phyloP scores from a whole-genome alignment of 371 early-diverging fungal genomes.

The Rhizopus stolonifer region DNA sequence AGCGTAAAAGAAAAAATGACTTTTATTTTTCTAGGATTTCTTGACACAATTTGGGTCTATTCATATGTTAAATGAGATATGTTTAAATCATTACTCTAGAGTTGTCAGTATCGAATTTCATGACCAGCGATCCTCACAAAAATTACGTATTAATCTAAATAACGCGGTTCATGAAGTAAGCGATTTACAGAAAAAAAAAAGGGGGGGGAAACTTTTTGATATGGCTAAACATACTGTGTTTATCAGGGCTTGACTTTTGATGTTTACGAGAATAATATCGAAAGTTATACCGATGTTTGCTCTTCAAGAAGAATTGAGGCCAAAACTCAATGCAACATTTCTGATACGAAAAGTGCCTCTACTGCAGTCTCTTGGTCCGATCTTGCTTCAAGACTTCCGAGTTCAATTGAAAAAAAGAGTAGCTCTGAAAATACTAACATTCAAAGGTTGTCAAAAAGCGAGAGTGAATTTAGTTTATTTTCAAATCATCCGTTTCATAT shows the following conservation, averaged over 20 bases:
- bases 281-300: not conserved
- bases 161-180: not conserved
- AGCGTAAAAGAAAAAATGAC: not conserved
- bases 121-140: constrained; percentile 7
- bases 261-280: not conserved
- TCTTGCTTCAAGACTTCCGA: not conserved
- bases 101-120: constrained; percentile 14
- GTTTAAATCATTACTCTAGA: not conserved
- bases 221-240: not conserved
- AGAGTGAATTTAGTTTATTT: not conserved
- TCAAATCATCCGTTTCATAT: not conserved
- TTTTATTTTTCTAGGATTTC: constrained; percentile 5
- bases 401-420: not conserved
- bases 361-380: not conserved
- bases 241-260: not conserved
- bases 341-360: not conserved
- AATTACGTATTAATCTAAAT: not conserved
- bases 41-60: constrained; percentile 9
- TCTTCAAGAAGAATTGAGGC: not conserved
- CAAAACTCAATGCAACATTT: too few species aligned
- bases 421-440: too few species aligned
- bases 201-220: not conserved
- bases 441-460: not conserved
- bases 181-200: not conserved
- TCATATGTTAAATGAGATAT: constrained; percentile 5